These are phyloP conservation scores for Ophiostoma piceae DNA, from an alignment of 2,329 filamentous ascomycete genomes.

Conservation along the genomic window DNA sequence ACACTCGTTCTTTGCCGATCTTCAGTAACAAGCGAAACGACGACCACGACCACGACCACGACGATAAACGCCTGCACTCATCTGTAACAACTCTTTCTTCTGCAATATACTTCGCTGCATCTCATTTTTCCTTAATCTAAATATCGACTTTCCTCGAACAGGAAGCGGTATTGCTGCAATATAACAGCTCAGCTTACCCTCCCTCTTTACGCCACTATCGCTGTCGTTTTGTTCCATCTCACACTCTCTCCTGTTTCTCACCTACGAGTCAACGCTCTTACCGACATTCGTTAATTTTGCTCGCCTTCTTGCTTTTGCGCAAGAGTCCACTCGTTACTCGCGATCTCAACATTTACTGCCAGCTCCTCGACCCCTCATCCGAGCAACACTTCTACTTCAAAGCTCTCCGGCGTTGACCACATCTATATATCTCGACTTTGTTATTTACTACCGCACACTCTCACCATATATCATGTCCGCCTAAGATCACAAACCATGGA, in stretches of 20 bases:
- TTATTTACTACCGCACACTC: neutral
- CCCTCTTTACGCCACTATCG: neutral
- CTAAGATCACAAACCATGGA: conserved; percentile 21
- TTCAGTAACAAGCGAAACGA: neutral
- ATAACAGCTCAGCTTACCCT: neutral
- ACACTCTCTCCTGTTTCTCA: neutral
- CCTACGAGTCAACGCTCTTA: neutral
- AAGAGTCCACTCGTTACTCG: neutral
- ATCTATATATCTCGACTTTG: neutral
- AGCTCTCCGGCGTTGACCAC: neutral
- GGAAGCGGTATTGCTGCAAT: neutral
- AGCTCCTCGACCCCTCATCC: neutral
- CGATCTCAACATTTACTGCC: neutral
- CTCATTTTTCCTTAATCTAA: neutral
- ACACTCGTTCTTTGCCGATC: neutral
- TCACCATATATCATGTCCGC: neutral
- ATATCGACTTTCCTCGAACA: neutral
- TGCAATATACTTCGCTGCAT: neutral
- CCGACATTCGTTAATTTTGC: neutral
- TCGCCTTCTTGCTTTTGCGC: conserved; percentile 15
- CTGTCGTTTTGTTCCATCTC: neutral
- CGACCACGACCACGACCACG: neutral
- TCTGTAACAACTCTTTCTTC: neutral
- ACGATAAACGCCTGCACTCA: neutral
- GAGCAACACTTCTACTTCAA: neutral